Evolutionary conservation across 2,329 filamentous ascomycete species (phyloP).

Genomic region (Claviceps arundinis): DNA sequence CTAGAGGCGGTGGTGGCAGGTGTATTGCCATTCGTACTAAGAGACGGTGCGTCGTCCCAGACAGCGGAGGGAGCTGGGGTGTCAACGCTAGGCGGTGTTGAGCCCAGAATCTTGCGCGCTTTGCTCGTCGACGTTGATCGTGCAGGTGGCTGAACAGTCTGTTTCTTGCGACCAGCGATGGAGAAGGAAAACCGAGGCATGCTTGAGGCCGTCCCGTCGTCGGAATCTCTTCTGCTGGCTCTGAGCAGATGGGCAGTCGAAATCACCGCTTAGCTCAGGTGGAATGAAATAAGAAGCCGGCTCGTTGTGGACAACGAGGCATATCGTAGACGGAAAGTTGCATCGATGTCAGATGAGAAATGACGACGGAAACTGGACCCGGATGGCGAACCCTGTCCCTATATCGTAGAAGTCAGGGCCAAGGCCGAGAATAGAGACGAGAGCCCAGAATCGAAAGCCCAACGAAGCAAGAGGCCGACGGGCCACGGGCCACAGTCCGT

Average conservation of each 20-base stretch:
- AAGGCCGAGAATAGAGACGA: background rate
- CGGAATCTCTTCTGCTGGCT: background rate
- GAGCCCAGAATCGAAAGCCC: background rate
- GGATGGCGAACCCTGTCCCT: background rate
- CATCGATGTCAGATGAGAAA: background rate
- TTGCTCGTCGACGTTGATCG: constrained; percentile 31
- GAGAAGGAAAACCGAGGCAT: constrained; percentile 38
- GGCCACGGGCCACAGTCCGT: background rate
- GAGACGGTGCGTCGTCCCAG: constrained; percentile 31
- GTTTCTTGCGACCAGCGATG: constrained; percentile 33
- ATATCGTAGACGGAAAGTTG: background rate
- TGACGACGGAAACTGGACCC: background rate
- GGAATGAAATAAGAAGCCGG: background rate
- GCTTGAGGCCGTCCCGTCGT: background rate
- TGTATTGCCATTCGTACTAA: constrained; percentile 30
- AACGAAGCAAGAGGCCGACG: background rate
- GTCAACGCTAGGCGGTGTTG: constrained; percentile 30
- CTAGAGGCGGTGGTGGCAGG: constrained; percentile 27
- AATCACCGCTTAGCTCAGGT: background rate
- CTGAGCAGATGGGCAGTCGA: background rate
- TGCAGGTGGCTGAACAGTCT: constrained; percentile 15
- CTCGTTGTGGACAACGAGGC: background rate
- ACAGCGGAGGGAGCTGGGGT: constrained; percentile 17
- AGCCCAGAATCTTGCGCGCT: constrained; percentile 37
- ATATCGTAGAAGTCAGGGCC: background rate